Conservation (phyloP, 352 stramenopile species). For the Phytophthora crassamura region DNA sequence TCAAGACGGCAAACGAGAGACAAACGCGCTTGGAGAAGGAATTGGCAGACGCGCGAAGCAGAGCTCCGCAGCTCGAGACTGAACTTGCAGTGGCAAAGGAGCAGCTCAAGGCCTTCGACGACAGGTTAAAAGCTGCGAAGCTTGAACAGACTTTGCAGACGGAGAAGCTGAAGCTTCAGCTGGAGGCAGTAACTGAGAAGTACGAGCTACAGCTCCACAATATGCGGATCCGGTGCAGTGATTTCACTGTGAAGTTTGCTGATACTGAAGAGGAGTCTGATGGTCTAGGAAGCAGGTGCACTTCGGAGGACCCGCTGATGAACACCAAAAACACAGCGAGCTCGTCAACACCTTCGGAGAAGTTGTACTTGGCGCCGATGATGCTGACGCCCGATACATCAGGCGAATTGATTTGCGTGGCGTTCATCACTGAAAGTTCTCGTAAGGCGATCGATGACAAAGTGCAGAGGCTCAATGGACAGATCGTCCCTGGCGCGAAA, state of each 20-base stretch:
- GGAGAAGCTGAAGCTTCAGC: conserved; percentile 17
- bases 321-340: too few species aligned
- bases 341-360: neutral
- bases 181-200: conserved; percentile 15
- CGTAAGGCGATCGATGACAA: conserved; percentile 13
- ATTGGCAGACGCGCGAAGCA: conserved; percentile 2
- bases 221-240: too few species aligned
- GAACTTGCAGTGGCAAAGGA: conserved; percentile 9
- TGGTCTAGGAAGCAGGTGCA: too few species aligned
- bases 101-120: conserved; percentile 20
- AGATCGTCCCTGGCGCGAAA: conserved; percentile 9
- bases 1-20: conserved; percentile 14
- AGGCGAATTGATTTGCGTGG: conserved; percentile 16
- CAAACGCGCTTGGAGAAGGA: conserved; percentile 13
- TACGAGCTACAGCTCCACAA: conserved; percentile 7
- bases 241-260: too few species aligned
- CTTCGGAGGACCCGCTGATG: too few species aligned
- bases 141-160: conserved; percentile 13
- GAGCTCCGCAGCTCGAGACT: conserved; percentile 13
- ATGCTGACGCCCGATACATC: conserved; percentile 7
- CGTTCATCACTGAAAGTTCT: conserved; percentile 18
- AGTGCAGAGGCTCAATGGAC: conserved; percentile 7
- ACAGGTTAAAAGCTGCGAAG: conserved; percentile 10
- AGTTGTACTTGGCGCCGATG: conserved; percentile 15
- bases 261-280: too few species aligned